phyloP scores from a whole-genome alignment of 2,329 filamentous ascomycete genomes.

The Colletotrichum chlorophyti region DNA sequence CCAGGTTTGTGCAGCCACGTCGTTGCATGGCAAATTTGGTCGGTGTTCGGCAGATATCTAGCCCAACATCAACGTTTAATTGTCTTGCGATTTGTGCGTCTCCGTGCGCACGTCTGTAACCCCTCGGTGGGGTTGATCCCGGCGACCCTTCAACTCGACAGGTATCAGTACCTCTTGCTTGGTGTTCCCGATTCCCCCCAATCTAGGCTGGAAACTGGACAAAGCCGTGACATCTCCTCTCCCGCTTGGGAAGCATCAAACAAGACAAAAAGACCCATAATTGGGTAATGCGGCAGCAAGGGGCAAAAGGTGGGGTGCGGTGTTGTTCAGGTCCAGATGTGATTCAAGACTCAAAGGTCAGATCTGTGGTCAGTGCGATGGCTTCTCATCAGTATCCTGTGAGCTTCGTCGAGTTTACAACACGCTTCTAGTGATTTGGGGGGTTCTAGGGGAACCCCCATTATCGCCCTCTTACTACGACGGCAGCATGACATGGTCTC shows the following conservation, averaged over 20 bases:
- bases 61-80: not conserved
- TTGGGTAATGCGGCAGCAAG: conserved; percentile 17
- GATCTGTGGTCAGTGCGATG: conserved; percentile 20
- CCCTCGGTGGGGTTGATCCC: conserved; percentile 11
- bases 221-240: conserved; percentile 19
- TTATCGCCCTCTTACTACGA: conserved; percentile 15
- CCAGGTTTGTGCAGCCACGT: conserved; percentile 7
- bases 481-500: conserved; percentile 15
- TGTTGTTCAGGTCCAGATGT: conserved; percentile 5
- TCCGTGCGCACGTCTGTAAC: conserved; percentile 17
- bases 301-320: conserved; percentile 23
- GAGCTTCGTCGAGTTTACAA: conserved; percentile 22
- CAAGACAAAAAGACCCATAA: conserved; percentile 19
- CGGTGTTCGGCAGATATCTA: conserved; percentile 2
- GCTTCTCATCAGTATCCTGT: conserved; percentile 27
- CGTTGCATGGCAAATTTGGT: conserved; percentile 7
- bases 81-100: conserved; percentile 16
- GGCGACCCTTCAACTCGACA: conserved; percentile 1
- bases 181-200: not conserved
- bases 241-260: conserved; percentile 5
- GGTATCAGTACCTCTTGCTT: conserved; percentile 22
- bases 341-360: not conserved
- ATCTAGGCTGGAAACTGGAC: not conserved
- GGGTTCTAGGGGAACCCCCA: conserved; percentile 15
- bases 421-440: conserved; percentile 23